Evolutionary conservation across 805 yeast species (phyloP), one percentile per base, ranked within the genome.

Genomic region (Saturnispora mendoncae): DNA sequence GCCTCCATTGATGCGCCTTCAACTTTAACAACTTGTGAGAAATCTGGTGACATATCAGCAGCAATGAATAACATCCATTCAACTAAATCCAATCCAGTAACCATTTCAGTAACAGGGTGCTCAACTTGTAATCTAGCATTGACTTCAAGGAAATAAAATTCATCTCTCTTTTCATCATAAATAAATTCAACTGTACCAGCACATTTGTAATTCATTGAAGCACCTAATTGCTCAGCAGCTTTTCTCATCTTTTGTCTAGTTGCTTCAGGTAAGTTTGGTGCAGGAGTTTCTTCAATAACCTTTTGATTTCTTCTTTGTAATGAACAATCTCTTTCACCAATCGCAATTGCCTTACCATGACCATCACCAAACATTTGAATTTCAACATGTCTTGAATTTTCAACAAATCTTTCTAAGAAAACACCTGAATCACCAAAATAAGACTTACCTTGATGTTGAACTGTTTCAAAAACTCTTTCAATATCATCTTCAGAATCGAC

Each of bases 151-250:
- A 90, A 90, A 68, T 90, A 90, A 61, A 90, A 92, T 58, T 81
- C 92, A 58, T 88, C 90, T 52, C 94, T 69, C 42, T 62, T 70
- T 55, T 82, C 81, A 58, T 92, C 97, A 57, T 84, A 90, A 54
- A 90, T 88, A 60, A 80, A 90, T 65, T 90, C 98, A 53, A 92
- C 95, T 6, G 98, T 90, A 61, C 97, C 98, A 31, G 97, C 98
- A 65, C 95, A 79, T 64, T 85, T 87, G 67, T 92, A 90, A 53
- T 84, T 80, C 80, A 92, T 77, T 20, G 81, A 66, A 2, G 87
- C 65, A 36, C 81, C 96, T 47, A 90, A 68, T 41, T 78, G 80
- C 60, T 84, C 95, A 33, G 96, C 85, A 33, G 96, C 90, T 39
- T 68, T 67, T 63, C 88, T 77, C 82, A 90, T 78, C 39, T 68